Conservation (phyloP, 805 yeast genomes). For the Komagataella mondaviorum region DNA sequence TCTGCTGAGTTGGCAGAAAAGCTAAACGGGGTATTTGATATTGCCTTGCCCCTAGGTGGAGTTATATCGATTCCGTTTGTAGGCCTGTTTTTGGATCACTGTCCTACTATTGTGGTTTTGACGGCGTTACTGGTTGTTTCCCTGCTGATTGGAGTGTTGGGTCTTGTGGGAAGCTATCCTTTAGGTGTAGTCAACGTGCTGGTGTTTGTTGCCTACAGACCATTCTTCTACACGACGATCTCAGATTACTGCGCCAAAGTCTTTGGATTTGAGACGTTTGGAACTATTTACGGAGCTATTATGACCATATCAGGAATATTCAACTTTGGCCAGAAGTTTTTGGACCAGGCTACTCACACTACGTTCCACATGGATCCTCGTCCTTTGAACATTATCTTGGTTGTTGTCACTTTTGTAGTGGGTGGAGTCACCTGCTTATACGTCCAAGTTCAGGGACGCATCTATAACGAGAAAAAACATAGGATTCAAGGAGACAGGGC, state of each 20-base stretch:
- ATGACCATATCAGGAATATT: conserved; percentile 38
- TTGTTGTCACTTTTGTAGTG: conserved; percentile 24
- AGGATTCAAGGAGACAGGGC: background rate
- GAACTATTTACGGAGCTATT: conserved; percentile 53
- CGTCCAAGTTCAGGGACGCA: conserved; percentile 16
- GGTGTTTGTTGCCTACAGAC: conserved; percentile 47
- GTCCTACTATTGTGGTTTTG: conserved; percentile 31
- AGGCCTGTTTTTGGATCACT: conserved; percentile 35
- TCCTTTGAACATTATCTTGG: conserved; percentile 30
- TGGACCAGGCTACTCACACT: conserved; percentile 37
- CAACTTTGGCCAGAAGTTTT: conserved; percentile 31
- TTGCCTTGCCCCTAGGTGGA: conserved; percentile 45
- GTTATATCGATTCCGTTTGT: conserved; percentile 39
- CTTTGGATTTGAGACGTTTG: conserved; percentile 86
- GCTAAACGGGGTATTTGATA: conserved; percentile 34
- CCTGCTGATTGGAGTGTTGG: conserved; percentile 31
- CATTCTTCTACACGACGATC: conserved; percentile 85
- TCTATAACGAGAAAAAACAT: conserved; percentile 4
- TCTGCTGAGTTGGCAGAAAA: conserved; percentile 22
- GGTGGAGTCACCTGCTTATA: conserved; percentile 28
- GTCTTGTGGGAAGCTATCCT: conserved; percentile 26
- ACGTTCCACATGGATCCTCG: conserved; percentile 40
- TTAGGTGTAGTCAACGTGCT: conserved; percentile 31
- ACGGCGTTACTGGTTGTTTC: conserved; percentile 25
- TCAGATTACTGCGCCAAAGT: conserved; percentile 88